A percentile compares a stretch with the other conserved stretches of the same genome.
Conservation (phyloP, 2,329 filamentous ascomycete species). For the Cordyceps pruinosa region DNA sequence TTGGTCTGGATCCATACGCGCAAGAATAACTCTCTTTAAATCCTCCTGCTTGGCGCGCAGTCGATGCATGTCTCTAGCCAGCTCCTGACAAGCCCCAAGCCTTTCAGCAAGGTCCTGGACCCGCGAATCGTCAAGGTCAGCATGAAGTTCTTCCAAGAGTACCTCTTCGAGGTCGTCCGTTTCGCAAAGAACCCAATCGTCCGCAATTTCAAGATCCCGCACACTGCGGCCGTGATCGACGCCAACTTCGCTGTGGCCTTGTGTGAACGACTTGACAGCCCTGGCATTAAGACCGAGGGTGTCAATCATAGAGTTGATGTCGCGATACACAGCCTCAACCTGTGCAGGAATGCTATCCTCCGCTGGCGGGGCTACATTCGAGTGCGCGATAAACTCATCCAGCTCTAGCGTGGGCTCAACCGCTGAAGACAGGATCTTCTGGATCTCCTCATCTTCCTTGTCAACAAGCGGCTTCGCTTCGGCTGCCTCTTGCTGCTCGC, state of each 20-base stretch:
- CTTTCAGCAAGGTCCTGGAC: conserved; percentile 63
- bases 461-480: conserved; percentile 53
- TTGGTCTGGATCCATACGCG: conserved; percentile 61
- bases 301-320: conserved; percentile 92
- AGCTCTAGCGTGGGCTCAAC: conserved; percentile 55
- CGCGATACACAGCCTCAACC: conserved; percentile 63
- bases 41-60: conserved; percentile 72
- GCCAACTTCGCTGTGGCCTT: conserved; percentile 55
- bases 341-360: conserved; percentile 54
- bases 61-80: conserved; percentile 63
- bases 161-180: conserved; percentile 61
- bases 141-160: conserved; percentile 56
- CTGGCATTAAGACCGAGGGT: conserved; percentile 77
- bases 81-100: conserved; percentile 58
- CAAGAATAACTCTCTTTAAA: conserved; percentile 66
- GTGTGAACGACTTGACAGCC: conserved; percentile 58
- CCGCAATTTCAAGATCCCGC: conserved; percentile 60
- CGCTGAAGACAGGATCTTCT: conserved; percentile 53
- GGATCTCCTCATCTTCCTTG: conserved; percentile 63
- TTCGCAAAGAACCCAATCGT: conserved; percentile 71
- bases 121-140: conserved; percentile 58
- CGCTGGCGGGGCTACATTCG: conserved; percentile 45
- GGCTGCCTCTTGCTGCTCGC: conserved; percentile 49
- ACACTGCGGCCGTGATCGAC: conserved; percentile 50
- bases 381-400: conserved; percentile 61